Conservation (phyloP, 768 basidiomycete genomes). For the Mycena vitilis region DNA sequence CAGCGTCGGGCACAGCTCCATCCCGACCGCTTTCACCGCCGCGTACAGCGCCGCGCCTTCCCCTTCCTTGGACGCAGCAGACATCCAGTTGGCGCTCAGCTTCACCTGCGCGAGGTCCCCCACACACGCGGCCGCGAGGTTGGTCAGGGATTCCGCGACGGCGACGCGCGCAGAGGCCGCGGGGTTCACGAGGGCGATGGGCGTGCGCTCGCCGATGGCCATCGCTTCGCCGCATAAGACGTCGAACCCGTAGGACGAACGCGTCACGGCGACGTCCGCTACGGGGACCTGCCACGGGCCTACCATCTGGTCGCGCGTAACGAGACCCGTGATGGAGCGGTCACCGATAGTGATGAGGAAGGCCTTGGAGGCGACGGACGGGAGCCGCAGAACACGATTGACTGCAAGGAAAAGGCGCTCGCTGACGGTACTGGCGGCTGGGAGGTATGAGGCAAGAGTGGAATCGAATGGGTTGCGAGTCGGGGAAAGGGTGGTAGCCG, state of each 20-base stretch:
- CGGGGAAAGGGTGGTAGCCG: slow-evolving; percentile 62
- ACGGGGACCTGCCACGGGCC: slow-evolving; percentile 99
- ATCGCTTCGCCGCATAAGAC: slow-evolving; percentile 91
- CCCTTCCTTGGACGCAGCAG: slow-evolving; percentile 87
- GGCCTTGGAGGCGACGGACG: slow-evolving; percentile 93
- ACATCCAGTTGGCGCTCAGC: slow-evolving; percentile 99
- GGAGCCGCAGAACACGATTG: slow-evolving; percentile 87
- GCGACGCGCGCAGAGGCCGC: slow-evolving; percentile 97
- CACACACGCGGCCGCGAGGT: slow-evolving; percentile 85
- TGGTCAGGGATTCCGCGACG: slow-evolving; percentile 92
- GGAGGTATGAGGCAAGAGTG: slow-evolving; percentile 74
- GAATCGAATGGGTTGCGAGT: slow-evolving; percentile 72
- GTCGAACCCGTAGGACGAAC: slow-evolving; percentile 94
- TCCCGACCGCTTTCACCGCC: slow-evolving; percentile 89
- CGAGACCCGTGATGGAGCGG: slow-evolving; percentile 92
- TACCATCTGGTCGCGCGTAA: slow-evolving; percentile 98
- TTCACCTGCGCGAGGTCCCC: slow-evolving; percentile 81
- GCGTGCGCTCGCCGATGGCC: slow-evolving; percentile 98
- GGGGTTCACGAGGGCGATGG: slow-evolving; percentile 86
- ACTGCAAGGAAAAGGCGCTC: slow-evolving; percentile 73
- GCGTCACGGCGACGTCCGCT: slow-evolving; percentile 96
- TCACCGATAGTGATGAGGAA: slow-evolving; percentile 99
- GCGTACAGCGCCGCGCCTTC: slow-evolving; percentile 93
- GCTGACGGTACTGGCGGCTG: slow-evolving; percentile 49
- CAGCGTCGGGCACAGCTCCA: slow-evolving; percentile 93